Percentiles rank a stretch among this genome's conserved stretches.
Evolutionary conservation across 1,284 basidiomycete genomes (phyloP).

Genomic region (Porodaedalea pini): DNA sequence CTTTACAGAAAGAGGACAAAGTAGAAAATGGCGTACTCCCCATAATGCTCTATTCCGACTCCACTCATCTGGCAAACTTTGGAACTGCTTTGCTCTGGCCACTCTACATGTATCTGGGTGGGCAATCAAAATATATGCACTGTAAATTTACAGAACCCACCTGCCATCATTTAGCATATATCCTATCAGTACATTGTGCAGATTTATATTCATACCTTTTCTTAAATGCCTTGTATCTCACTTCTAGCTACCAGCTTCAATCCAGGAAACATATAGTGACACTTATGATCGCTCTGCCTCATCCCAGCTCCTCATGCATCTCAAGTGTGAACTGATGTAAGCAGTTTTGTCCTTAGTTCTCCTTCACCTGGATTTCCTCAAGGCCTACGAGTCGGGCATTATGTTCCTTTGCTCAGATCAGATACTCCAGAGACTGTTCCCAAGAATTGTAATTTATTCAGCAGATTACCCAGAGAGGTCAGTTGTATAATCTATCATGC

Average conservation of each 20-base stretch:
- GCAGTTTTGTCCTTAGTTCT: slow-evolving; percentile 29
- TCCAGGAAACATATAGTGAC: slow-evolving; percentile 19
- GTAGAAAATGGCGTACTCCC: slow-evolving; percentile 27
- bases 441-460: slow-evolving; percentile 35
- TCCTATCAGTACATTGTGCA: slow-evolving; percentile 21
- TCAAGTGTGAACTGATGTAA: slow-evolving; percentile 34
- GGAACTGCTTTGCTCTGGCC: slow-evolving; percentile 33
- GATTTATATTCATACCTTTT: slow-evolving; percentile 2
- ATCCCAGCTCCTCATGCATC: slow-evolving; percentile 28
- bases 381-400: slow-evolving; percentile 32
- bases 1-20: neutral
- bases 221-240: neutral
- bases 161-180: slow-evolving; percentile 24
- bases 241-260: slow-evolving; percentile 26
- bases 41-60: slow-evolving; percentile 37
- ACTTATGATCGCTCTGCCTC: neutral
- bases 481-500: slow-evolving; percentile 14
- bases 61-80: slow-evolving; percentile 34
- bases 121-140: slow-evolving; percentile 31
- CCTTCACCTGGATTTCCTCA: slow-evolving; percentile 27
- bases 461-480: slow-evolving; percentile 42
- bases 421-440: slow-evolving; percentile 29
- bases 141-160: slow-evolving; percentile 22
- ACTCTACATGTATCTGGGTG: slow-evolving; percentile 30
- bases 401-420: slow-evolving; percentile 32